A percentile compares a stretch with the other conserved stretches of the same genome.
Evolutionary conservation across 345 rosid genomes (phyloP).

Genomic region (Sapria himalayana): DNA sequence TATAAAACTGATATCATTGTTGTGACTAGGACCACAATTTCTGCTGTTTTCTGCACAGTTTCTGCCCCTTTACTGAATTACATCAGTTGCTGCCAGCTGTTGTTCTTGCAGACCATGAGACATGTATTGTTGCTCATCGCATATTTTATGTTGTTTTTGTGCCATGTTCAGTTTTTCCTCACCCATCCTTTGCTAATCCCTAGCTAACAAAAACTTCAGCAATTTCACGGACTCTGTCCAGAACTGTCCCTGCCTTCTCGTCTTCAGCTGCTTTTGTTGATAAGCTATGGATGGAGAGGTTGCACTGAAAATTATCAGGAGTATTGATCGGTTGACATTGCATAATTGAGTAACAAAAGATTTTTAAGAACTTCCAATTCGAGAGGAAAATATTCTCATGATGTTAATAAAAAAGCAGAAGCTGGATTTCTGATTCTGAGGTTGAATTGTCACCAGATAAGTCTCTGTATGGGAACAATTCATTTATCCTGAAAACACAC

Average conservation of each 20-base stretch:
- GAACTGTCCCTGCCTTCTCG: conserved; percentile 91
- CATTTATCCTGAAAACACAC: conserved; percentile 66
- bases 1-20: too few relatives aligned
- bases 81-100: conserved; percentile 82
- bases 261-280: conserved; percentile 96
- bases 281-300: conserved; percentile 49
- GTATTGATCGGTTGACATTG: too few relatives aligned
- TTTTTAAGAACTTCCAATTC: too few relatives aligned
- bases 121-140: conserved; percentile 77
- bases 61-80: conserved; percentile 67
- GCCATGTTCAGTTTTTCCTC: conserved; percentile 65
- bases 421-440: conserved; percentile 40
- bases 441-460: conserved; percentile 82
- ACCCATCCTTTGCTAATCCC: conserved; percentile 20
- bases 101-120: conserved; percentile 90
- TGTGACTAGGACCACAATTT: conserved; percentile 55
- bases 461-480: conserved; percentile 84
- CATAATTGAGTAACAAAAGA: too few relatives aligned
- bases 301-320: too few relatives aligned
- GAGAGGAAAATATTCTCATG: conserved; percentile 15
- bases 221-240: conserved; percentile 60
- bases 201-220: conserved; percentile 30
- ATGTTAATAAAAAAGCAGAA: conserved; percentile 30
- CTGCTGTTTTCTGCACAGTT: conserved; percentile 71
- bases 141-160: conserved; percentile 87